Base-by-base conservation (phyloP, 257 asterid genomes). In the Plectranthus barbatus region DNA sequence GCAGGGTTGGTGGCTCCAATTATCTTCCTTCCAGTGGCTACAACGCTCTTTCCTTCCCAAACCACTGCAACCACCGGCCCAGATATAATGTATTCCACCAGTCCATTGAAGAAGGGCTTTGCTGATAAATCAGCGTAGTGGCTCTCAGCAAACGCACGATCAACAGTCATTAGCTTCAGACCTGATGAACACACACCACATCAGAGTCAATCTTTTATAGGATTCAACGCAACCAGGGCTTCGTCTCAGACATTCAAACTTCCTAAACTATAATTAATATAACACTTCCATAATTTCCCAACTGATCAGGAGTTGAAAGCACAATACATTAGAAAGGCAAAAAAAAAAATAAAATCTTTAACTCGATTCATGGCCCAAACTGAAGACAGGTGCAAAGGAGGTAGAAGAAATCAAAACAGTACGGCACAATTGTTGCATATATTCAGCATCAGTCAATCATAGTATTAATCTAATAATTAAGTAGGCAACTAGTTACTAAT, bases 21-120 rank as follows among this genome's bases (percentile, higher is more conserved):
- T 77, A 92, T 85, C 83, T 82, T 89, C 64, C 99, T 87, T 46
- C 99, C 99, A 1, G 97, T 92, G 23, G 84, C 15, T 4, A 92
- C 99, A 2, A 86, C 97, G 57, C 74, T 75, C 86, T 87, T 92
- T 5, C 99, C 99, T 72, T 87, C 97, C 99, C 96, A 93, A 60
- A 93, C 97, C 96, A 93, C 86, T 1, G 97, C 99, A 60, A 85
- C 94, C 54, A 92, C 97, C 3, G 99, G 96, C 23, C 99, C 97
- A 14, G 96, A 89, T 47, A 86, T 54, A 31, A 89, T 92, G 86
- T 89, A 92, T 67, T 89, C 96, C 1, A 86, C 93, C 13, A 89
- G 92, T 36, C 88, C 88, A 39, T 51, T 80, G 66, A 92, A 92
- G 90, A 92, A 89, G 67, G 99, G 93, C 79, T 89, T 92, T 10